These are phyloP conservation scores for Rubia tinctorum DNA, from an alignment of 305 asterid genomes.

Conservation along the genomic window DNA sequence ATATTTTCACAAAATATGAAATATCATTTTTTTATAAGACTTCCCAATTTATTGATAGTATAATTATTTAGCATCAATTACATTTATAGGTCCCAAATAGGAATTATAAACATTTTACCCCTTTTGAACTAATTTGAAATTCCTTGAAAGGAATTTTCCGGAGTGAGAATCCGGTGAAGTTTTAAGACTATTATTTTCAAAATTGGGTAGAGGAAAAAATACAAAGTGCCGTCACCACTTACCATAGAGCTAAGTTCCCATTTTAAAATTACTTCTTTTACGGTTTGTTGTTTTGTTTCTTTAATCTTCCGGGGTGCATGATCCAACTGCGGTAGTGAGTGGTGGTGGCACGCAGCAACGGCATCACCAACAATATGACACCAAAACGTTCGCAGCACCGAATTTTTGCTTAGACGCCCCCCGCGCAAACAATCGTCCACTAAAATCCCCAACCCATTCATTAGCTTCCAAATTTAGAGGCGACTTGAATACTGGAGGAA, in stretches of 20 bases:
- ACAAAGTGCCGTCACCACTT: not conserved
- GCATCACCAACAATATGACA: not conserved
- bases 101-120: no score
- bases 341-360: not conserved
- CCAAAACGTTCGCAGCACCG: not conserved
- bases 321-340: not conserved
- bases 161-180: not conserved
- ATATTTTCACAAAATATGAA: no score
- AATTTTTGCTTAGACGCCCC: not conserved
- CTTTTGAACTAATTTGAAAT: no score
- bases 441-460: conserved; percentile 1
- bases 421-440: not conserved
- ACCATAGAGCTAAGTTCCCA: not conserved
- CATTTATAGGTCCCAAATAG: no score
- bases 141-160: no score
- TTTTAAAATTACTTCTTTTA: no score
- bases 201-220: not conserved
- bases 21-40: no score
- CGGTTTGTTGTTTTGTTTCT: not conserved
- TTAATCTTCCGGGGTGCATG: not conserved
- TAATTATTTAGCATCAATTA: no score
- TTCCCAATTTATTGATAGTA: no score
- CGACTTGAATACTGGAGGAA: not conserved
- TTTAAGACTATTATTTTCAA: not conserved
- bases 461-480: conserved; percentile 10